Percentiles rank a stretch among this genome's conserved stretches.
Evolutionary conservation across 2,329 filamentous ascomycete species (phyloP).

Genomic region (Didymella exigua): DNA sequence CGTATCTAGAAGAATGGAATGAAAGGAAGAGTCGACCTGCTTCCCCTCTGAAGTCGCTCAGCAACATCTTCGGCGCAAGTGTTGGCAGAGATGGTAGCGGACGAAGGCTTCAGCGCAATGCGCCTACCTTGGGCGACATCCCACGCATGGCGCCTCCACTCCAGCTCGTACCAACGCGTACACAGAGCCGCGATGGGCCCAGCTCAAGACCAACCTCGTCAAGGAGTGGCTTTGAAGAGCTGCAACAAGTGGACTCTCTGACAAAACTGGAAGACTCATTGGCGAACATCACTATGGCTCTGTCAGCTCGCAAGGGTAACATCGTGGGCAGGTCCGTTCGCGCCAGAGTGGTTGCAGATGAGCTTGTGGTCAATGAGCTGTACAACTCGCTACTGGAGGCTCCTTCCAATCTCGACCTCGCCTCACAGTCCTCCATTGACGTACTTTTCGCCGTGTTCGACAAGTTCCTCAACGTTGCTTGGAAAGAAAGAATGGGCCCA

Average conservation of each 20-base stretch:
- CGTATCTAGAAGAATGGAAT: slow-evolving; percentile 60
- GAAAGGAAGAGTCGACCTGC: slow-evolving; percentile 70
- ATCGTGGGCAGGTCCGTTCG: slow-evolving; percentile 79
- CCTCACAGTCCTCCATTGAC: slow-evolving; percentile 77
- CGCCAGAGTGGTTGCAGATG: slow-evolving; percentile 72
- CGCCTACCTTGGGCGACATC: slow-evolving; percentile 44
- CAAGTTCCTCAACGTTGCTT: slow-evolving; percentile 86
- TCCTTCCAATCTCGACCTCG: slow-evolving; percentile 75
- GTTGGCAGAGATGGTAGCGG: slow-evolving; percentile 51
- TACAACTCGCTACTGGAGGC: slow-evolving; percentile 89
- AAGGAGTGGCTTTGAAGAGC: slow-evolving; percentile 40
- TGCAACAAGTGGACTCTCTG: slow-evolving; percentile 50
- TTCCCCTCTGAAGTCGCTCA: slow-evolving; percentile 91
- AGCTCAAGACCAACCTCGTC: slow-evolving; percentile 42
- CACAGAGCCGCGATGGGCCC: slow-evolving; percentile 44
- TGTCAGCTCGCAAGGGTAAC: slow-evolving; percentile 85
- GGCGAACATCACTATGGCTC: slow-evolving; percentile 77
- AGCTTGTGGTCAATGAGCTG: slow-evolving; percentile 82
- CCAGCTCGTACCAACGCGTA: slow-evolving; percentile 46
- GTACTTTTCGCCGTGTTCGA: slow-evolving; percentile 91
- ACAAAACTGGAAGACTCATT: slow-evolving; percentile 83
- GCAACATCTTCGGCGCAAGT: slow-evolving; percentile 74
- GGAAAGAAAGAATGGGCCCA: slow-evolving; percentile 86
- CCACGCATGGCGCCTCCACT: slow-evolving; percentile 43
- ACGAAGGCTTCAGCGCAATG: slow-evolving; percentile 43